A percentile compares a stretch with the other conserved stretches of the same genome.
These are phyloP conservation scores for Penicillium egyptiacum DNA, from an alignment of 495 filamentous ascomycete genomes.

Conservation along the genomic window DNA sequence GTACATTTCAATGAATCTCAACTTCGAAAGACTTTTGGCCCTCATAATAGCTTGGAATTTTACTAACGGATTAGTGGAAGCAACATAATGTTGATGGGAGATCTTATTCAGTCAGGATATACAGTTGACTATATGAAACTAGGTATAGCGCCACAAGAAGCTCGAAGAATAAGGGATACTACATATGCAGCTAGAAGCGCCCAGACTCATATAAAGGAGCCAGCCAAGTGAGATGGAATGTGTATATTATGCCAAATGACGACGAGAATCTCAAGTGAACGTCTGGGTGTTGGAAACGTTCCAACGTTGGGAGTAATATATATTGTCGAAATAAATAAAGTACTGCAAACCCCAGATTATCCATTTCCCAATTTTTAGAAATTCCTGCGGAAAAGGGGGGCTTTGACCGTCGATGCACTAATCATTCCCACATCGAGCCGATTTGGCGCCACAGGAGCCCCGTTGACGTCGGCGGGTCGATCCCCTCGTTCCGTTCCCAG, in stretches of 20 bases:
- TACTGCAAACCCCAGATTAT: background rate
- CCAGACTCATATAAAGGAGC: background rate
- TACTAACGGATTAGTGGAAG: background rate
- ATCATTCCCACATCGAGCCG: constrained; percentile 7
- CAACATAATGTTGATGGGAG: background rate
- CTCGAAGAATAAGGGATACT: constrained; percentile 2
- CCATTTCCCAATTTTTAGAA: background rate
- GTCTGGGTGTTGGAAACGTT: background rate
- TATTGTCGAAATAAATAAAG: background rate
- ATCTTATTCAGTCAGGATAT: background rate
- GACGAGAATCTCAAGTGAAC: background rate
- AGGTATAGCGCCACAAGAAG: background rate
- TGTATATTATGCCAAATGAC: background rate
- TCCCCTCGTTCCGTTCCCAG: constrained; percentile 11
- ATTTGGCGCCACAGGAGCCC: constrained; percentile 13
- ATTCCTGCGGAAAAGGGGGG: constrained; percentile 1
- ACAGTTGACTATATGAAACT: background rate
- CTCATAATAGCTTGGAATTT: background rate
- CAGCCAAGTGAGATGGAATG: background rate
- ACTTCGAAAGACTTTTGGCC: background rate
- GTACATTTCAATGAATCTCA: background rate
- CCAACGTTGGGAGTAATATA: too few relatives aligned
- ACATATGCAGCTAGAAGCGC: background rate
- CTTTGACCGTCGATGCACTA: background rate
- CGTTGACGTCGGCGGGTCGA: constrained; percentile 17